Evolutionary conservation across 805 yeast genomes (phyloP).

Genomic region (Pichia scutulata): DNA sequence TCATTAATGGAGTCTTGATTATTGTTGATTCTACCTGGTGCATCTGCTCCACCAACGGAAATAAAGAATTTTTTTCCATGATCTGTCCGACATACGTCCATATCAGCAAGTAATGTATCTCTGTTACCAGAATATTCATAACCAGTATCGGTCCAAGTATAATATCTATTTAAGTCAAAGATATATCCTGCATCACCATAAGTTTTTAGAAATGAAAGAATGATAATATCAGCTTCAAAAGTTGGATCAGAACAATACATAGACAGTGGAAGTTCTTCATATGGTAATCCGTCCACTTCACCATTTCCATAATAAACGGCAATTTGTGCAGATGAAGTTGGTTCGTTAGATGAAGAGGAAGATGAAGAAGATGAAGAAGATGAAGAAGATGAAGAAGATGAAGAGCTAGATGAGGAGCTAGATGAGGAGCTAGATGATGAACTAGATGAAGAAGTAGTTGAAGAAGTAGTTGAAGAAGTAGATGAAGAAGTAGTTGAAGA

Average conservation of each 20-base stretch:
- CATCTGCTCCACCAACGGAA: not conserved
- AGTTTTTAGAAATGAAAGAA: not conserved
- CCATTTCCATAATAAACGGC: not conserved
- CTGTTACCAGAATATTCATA: too few species aligned
- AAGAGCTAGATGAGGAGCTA: too few species aligned
- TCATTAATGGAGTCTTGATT: not conserved
- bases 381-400: too few species aligned
- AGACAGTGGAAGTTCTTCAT: not conserved
- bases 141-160: not conserved
- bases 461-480: not conserved
- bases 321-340: not conserved
- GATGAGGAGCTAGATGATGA: too few species aligned
- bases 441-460: not conserved
- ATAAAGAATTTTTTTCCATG: not conserved
- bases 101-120: not conserved
- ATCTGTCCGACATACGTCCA: not conserved
- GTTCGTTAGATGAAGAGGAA: not conserved
- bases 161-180: too few species aligned
- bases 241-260: not conserved
- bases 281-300: too few species aligned
- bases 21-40: not conserved
- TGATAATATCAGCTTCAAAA: not conserved
- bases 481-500: not conserved
- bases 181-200: not conserved
- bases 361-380: too few species aligned